Base-by-base conservation (phyloP, 192 early-diverging fungal genomes). In the Podila horticola region DNA sequence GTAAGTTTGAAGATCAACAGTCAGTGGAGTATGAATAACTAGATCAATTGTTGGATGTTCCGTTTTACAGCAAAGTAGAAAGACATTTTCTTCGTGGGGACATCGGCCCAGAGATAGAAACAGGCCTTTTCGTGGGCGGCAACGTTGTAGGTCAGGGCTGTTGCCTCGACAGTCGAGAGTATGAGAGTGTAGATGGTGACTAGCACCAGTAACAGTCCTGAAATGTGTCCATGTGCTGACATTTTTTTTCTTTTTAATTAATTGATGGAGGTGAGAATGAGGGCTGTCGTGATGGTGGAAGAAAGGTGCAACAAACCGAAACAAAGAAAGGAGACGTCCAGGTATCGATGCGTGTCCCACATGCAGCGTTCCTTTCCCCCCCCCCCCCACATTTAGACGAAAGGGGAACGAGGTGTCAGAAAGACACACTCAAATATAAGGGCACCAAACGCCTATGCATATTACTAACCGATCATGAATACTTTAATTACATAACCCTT, bases 61-160 rank as follows among this genome's bases (percentile, higher is more conserved):
- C 8, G 24, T 36, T 93, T 79, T 93, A 99, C 97, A 28, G 96
- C 94, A 92, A 97, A 99, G 86, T 97, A 99, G 72, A 99, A 96
- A 33, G 93, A 91, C 59, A 99, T 75, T 84, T 99, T 99, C 86
- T 99, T 95, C 50, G 91, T 92, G 7, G 91, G 88, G 51, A 88
- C 74, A 77, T 93, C 93, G 5, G 90, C 87, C 71, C 86, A 87
- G n/a, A 91, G 88, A 83, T 95, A 97, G 85, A 96, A 98, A 76
- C 98, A 99, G 29, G 94, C 91, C 55, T 91, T 91, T 81, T 97
- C 97, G 79, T 97, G 92, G 17, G 96, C 93, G 55, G 88, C 90
- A 77, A 99, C 92, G 22, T 83, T 87, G 86, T 96, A 97, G 17
- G 96, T 97, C 75, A 97, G 66, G 1, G 89, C 84, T 20, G 87